Conservation (phyloP, 2,329 filamentous ascomycete genomes). For the Tolypocladium album region DNA sequence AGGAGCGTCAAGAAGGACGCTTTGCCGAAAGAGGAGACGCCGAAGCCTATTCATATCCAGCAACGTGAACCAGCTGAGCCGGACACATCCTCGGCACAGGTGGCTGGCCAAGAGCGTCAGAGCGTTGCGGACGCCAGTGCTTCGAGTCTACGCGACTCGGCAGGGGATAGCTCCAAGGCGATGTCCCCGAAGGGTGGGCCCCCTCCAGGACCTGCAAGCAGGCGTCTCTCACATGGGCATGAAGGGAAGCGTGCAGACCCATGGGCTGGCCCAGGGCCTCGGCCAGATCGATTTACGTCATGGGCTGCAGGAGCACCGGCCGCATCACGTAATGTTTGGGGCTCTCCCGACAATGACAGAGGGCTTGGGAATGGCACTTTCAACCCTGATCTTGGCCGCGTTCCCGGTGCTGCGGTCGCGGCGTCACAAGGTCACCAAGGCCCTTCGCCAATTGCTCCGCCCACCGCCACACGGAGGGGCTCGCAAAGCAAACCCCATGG, state of each 20-base stretch:
- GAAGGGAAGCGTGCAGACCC: conserved; percentile 20
- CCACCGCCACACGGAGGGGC: conserved; percentile 13
- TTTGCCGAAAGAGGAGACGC: conserved; percentile 28
- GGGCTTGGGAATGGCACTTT: conserved; percentile 73
- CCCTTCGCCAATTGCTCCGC: conserved; percentile 35
- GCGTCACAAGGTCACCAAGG: conserved; percentile 23
- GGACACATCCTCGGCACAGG: conserved; percentile 5
- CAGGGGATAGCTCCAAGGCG: conserved; percentile 3
- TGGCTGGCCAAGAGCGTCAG: conserved; percentile 3
- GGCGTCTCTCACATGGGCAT: conserved; percentile 21
- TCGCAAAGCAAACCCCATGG: conserved; percentile 12
- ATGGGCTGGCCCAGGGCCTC: conserved; percentile 27
- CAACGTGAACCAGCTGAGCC: conserved; percentile 15
- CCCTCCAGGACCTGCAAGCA: conserved; percentile 7
- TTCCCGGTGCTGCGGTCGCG: conserved; percentile 26
- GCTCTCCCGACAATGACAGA: conserved; percentile 58
- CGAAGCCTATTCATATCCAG: conserved; percentile 22
- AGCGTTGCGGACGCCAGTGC: not conserved
- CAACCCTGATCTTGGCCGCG: conserved; percentile 45
- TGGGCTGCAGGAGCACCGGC: conserved; percentile 38
- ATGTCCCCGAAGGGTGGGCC: conserved; percentile 8
- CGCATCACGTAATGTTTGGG: conserved; percentile 57
- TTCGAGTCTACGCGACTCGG: not conserved
- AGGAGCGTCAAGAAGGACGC: conserved; percentile 44
- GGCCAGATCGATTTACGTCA: conserved; percentile 36